A percentile compares a stretch with the other conserved stretches of the same genome.
Conservation (phyloP, 2,329 filamentous ascomycete species). For the Colletotrichum zoysiae region DNA sequence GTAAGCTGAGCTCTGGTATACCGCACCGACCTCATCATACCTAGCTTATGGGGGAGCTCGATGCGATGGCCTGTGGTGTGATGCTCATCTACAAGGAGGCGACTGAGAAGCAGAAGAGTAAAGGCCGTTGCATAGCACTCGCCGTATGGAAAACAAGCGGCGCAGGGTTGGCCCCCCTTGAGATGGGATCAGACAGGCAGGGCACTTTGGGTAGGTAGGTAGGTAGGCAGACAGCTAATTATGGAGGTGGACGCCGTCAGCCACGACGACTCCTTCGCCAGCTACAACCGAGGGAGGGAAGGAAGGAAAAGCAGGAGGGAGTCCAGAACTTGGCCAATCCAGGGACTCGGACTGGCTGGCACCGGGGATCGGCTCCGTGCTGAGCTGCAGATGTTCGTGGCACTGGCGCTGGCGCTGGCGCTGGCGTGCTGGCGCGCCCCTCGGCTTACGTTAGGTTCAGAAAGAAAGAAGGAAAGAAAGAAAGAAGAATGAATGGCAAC, state of each 20-base stretch:
- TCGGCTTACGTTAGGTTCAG: constrained; percentile 14
- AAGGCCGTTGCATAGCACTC: neutral
- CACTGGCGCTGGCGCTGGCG: constrained; percentile 17
- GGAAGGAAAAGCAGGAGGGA: neutral
- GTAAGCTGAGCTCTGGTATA: neutral
- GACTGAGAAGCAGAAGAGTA: neutral
- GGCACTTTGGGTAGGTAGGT: neutral
- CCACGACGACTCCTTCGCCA: constrained; percentile 33
- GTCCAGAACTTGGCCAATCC: constrained; percentile 25
- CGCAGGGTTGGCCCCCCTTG: constrained; percentile 4
- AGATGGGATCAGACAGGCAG: constrained; percentile 14
- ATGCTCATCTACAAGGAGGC: neutral
- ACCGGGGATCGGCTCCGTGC: constrained; percentile 12
- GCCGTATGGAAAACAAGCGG: neutral
- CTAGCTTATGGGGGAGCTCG: too few relatives aligned
- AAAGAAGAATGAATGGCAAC: constrained; percentile 22
- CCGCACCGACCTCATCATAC: neutral
- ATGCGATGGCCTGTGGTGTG: too few relatives aligned
- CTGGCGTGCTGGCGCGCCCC: constrained; percentile 27
- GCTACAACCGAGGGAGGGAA: neutral
- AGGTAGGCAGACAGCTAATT: constrained; percentile 4
- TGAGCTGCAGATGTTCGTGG: constrained; percentile 37
- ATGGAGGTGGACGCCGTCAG: constrained; percentile 37
- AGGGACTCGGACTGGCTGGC: constrained; percentile 13
- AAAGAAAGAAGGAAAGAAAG: neutral